Evolutionary conservation across 139 green algal species (phyloP), one percentile per base, ranked within the genome.

Genomic region (Micractinium sp.): DNA sequence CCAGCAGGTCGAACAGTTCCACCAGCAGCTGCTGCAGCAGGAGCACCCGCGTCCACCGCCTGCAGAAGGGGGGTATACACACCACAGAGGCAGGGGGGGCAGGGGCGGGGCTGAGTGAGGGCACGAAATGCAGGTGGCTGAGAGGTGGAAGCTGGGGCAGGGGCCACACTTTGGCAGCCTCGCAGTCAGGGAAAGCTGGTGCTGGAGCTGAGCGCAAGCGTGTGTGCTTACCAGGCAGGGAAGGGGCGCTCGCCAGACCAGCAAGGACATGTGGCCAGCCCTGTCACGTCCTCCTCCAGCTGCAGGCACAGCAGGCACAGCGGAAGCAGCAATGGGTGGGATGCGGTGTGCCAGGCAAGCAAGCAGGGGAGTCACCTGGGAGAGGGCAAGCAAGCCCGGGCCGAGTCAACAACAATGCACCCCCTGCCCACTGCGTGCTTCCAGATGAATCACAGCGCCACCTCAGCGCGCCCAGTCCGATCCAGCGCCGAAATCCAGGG

Each of bases 21-120:
- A 96, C 92, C 77, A 96, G 88, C 87, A 97, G 81, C 91, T 96
- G 94, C 89, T 96, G 94, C 90, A 96, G 60, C 83, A 96, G 80
- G 36, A 96, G 92, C 76, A 94, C 88, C 0, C 94, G 91, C 39
- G 91, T 94, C 94, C 94, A 96, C 27, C 91, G 85, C 85, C 89
- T 91, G 89, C 61, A 14, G 12, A 20, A 19, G 0, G 13, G 5
- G 27, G 53, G 16, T 16, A 56, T n/a, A n/a, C n/a, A 9, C 47
- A 56, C 47, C 47, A 56, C 47, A 56, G 5, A 16, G 47, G 47
- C 47, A 56, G 9, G 9, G 47, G 47, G 47, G 47, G 47, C 47
- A 56, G 47, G 5, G 47, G 47, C 7, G 47, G 47, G 47, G 47
- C 7, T 56, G 47, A 9, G 47, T 5, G 7, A 56, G 47, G 47